Base-by-base conservation (phyloP, 1,284 basidiomycete species). In the Fomitiporia mediterranea region DNA sequence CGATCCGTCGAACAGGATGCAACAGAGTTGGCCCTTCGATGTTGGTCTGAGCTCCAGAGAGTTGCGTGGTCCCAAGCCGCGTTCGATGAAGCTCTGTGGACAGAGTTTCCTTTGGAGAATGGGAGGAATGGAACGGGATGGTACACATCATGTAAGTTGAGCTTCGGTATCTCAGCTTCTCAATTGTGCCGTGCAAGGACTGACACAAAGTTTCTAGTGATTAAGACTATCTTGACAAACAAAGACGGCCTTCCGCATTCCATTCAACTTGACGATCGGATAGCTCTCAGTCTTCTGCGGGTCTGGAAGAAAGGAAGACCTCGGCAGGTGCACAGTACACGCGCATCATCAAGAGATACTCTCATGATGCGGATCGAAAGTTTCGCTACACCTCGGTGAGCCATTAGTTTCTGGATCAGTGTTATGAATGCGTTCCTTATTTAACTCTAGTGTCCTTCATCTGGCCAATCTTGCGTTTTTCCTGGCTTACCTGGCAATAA, bases 261-360 rank as follows among this genome's bases (percentile, higher is more conserved):
- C 15, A 64, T 80, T 25, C 55, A 75, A 4, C 66, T 67, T 4
- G 76, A 82, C 64, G 71, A 70, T 4, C 58, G 82, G 0, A 56
- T 81, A 11, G 62, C 72, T 8, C 62, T 73, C 17, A 75, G 72
- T 51, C 60, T 82, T 7, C 42, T 65, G 9, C 67, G 69, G 30
- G 66, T 69, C 13, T 84, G 82, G 82, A 72, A 66, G 38, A 60
- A 68, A 46, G 79, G 80, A 21, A 55, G 34, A 43, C 46, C 46
- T 47, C 50, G 38, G 23, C 32, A 6, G 9, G 44, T 43, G n/a
- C 13, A 28, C 21, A 35, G n/a, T 51, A 68, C 17, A 59, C 60
- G 47, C 68, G 67, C 9, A 17, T 52, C 51, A 11, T 35, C 21
- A 30, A 69, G 74, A 42, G 74, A 77, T 57, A 60, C 65, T 13